Evolutionary conservation across 2,329 filamentous ascomycete species (phyloP).

Genomic region (Colletotrichum somersetense): DNA sequence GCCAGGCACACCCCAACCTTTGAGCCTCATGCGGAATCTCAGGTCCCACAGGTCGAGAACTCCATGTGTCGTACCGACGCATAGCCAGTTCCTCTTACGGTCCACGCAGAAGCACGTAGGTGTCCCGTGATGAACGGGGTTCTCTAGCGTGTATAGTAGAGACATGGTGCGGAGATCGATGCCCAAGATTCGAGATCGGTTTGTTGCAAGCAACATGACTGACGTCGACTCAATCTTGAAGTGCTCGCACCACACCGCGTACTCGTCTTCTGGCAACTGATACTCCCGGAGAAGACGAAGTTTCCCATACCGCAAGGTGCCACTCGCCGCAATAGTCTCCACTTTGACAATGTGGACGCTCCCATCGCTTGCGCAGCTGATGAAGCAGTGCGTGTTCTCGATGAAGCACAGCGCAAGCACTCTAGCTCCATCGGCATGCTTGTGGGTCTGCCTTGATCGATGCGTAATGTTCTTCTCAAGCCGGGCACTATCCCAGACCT

Average conservation of each 20-base stretch:
- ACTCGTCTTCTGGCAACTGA: conserved; percentile 79
- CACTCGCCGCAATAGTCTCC: conserved; percentile 61
- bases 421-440: conserved; percentile 76
- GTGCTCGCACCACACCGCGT: conserved; percentile 92
- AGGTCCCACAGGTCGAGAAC: conserved; percentile 96
- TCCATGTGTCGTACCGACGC: conserved; percentile 92
- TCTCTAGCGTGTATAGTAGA: conserved; percentile 82
- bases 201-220: conserved; percentile 88
- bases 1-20: conserved; percentile 88
- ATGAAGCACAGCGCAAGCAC: conserved; percentile 91
- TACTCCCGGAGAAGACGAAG: conserved; percentile 83
- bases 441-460: conserved; percentile 87
- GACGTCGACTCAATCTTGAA: conserved; percentile 86
- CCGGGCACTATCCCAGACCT: conserved; percentile 91
- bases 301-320: conserved; percentile 81
- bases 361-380: conserved; percentile 91
- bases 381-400: conserved; percentile 92
- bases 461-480: conserved; percentile 93
- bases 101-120: conserved; percentile 94
- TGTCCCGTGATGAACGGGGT: conserved; percentile 90
- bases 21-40: conserved; percentile 89
- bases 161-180: conserved; percentile 91
- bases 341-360: conserved; percentile 91
- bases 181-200: conserved; percentile 83
- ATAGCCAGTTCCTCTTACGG: conserved; percentile 87